Conservation (phyloP, 805 yeast genomes). For the Zygosaccharomyces rouxii region DNA sequence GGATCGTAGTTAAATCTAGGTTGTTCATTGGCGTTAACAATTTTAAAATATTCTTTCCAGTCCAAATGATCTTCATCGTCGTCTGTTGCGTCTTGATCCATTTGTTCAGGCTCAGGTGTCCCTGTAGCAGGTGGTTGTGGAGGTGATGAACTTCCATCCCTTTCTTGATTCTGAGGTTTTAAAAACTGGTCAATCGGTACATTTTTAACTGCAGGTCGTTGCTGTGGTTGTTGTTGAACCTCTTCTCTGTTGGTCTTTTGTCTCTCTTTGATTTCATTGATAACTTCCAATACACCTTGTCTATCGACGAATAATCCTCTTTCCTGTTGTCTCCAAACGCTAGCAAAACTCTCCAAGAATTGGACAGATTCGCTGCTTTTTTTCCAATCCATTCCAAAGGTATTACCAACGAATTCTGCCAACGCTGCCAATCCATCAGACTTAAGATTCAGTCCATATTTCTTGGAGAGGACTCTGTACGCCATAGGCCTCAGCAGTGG, state of each 20-base stretch:
- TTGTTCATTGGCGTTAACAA: conserved; percentile 60
- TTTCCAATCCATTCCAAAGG: conserved; percentile 86
- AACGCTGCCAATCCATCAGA: conserved; percentile 73
- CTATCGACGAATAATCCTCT: conserved; percentile 84
- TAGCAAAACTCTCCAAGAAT: conserved; percentile 69
- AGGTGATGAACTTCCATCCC: conserved; percentile 1
- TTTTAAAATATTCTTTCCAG: conserved; percentile 70
- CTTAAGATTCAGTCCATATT: conserved; percentile 85
- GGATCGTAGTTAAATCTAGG: conserved; percentile 62
- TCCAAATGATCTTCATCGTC: conserved; percentile 37
- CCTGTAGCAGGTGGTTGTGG: conserved; percentile 5
- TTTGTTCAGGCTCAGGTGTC: conserved; percentile 1
- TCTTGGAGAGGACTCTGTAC: conserved; percentile 82
- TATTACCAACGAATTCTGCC: conserved; percentile 69
- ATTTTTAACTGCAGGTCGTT: neutral
- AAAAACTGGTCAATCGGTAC: conserved; percentile 1
- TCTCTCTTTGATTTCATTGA: conserved; percentile 50
- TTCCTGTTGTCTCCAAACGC: conserved; percentile 83
- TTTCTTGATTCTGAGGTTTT: neutral
- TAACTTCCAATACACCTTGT: conserved; percentile 56
- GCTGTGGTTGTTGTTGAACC: neutral
- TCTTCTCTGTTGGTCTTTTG: conserved; percentile 20
- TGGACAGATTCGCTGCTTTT: conserved; percentile 24
- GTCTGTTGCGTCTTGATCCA: conserved; percentile 6
- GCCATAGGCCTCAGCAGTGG: conserved; percentile 87